These are phyloP conservation scores for Avena eriantha DNA, from an alignment of 176 grass and related monocot species.

Conservation along the genomic window DNA sequence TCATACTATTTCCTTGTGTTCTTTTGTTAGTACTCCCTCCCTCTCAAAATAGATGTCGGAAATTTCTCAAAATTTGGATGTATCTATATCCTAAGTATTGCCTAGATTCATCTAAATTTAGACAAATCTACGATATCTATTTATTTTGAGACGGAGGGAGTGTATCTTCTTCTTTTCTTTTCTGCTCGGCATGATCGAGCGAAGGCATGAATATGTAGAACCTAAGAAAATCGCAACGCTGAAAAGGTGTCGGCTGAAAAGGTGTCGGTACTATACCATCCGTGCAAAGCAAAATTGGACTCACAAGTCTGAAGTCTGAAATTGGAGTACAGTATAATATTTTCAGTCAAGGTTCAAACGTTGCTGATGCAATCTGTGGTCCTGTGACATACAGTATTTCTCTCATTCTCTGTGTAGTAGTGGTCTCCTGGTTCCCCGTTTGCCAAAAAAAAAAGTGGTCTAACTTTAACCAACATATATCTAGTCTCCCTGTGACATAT, in stretches of 20 bases:
- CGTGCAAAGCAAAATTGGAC: not conserved
- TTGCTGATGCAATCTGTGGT: conserved; percentile 3
- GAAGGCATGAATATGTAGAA: conserved; percentile 25
- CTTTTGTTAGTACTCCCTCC: not conserved
- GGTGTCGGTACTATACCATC: not conserved
- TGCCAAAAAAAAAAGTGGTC: not conserved
- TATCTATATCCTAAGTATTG: too few relatives aligned
- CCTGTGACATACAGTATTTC: not conserved
- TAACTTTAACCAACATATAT: too few relatives aligned
- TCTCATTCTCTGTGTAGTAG: not conserved
- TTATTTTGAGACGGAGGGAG: too few relatives aligned
- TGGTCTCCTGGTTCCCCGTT: not conserved
- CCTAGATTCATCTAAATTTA: too few relatives aligned
- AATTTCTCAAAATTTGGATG: too few relatives aligned
- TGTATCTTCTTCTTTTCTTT: not conserved
- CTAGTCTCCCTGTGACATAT: too few relatives aligned
- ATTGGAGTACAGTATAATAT: not conserved
- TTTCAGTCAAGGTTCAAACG: not conserved
- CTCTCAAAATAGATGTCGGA: too few relatives aligned
- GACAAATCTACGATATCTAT: too few relatives aligned
- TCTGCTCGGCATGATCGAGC: not conserved
- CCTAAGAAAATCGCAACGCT: not conserved
- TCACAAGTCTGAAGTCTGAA: not conserved
- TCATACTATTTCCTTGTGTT: not conserved
- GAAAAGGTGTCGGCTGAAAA: conserved; percentile 36